Evolutionary conservation across 495 filamentous ascomycete species (phyloP).

Genomic region (Chaetomium cochliodes): DNA sequence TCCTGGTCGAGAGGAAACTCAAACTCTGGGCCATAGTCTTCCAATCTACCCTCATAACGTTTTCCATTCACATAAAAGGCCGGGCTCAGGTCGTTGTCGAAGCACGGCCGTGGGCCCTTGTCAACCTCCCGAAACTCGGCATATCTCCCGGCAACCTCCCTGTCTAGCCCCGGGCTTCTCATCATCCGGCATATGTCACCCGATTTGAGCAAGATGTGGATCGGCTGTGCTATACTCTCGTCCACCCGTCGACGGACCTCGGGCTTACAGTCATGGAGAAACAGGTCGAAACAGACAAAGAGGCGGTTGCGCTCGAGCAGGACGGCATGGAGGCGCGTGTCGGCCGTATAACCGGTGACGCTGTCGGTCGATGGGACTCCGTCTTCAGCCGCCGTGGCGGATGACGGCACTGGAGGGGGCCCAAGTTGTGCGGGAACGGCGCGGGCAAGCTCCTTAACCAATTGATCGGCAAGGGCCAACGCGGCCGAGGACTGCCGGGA

Average conservation of each 20-base stretch:
- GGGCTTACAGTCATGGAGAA: slow-evolving; percentile 13
- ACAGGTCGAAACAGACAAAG: slow-evolving; percentile 14
- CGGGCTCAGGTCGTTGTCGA: not conserved
- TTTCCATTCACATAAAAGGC: not conserved
- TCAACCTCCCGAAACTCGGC: not conserved
- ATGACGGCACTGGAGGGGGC: slow-evolving; percentile 3
- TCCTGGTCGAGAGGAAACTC: not conserved
- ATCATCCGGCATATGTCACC: slow-evolving; percentile 5
- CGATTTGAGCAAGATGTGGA: not conserved
- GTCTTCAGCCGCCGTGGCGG: not conserved
- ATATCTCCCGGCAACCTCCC: slow-evolving; percentile 1
- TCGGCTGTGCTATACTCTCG: slow-evolving; percentile 8
- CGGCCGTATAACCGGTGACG: not conserved
- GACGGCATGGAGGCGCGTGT: slow-evolving; percentile 8
- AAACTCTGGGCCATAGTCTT: not conserved
- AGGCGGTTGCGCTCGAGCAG: slow-evolving; percentile 12
- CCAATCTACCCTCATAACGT: slow-evolving; percentile 1
- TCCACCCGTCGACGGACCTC: slow-evolving; percentile 11
- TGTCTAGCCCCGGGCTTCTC: slow-evolving; percentile 5
- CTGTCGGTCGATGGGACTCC: slow-evolving; percentile 3
- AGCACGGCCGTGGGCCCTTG: slow-evolving; percentile 12
- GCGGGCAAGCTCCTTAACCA: slow-evolving; percentile 4
- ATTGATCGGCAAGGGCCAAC: slow-evolving; percentile 1
- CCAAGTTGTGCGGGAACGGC: slow-evolving; percentile 9
- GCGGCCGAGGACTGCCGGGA: slow-evolving; percentile 15